A percentile compares a stretch with the other conserved stretches of the same genome.
Evolutionary conservation across 2,329 filamentous ascomycete genomes (phyloP).

Genomic region (Orbilia ellipsospora): DNA sequence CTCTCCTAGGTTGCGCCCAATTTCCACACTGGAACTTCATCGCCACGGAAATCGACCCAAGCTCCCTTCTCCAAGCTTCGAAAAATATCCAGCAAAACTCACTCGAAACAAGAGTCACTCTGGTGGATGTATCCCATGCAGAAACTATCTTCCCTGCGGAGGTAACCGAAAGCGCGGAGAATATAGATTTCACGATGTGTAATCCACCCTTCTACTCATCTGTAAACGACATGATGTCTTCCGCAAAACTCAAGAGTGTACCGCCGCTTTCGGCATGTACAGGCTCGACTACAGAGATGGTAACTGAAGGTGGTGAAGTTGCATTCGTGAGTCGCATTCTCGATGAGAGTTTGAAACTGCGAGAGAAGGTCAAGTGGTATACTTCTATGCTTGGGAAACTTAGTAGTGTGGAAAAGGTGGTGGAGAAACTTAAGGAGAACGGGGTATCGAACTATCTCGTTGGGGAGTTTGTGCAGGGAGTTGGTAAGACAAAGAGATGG

Average conservation of each 20-base stretch:
- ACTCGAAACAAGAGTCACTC: conserved; percentile 31
- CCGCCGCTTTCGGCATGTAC: conserved; percentile 75
- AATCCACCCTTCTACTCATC: conserved; percentile 96
- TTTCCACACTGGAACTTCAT: conserved; percentile 36
- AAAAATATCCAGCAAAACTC: conserved; percentile 21
- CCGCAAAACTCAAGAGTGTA: conserved; percentile 73
- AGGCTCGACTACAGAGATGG: conserved; percentile 83
- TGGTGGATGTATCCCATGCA: conserved; percentile 20
- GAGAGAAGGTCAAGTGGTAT: conserved; percentile 81
- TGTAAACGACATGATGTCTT: conserved; percentile 73
- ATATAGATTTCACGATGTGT: conserved; percentile 86
- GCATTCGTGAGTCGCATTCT: conserved; percentile 79
- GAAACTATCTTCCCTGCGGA: conserved; percentile 24
- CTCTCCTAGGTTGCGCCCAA: conserved; percentile 72
- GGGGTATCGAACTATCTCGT: conserved; percentile 82
- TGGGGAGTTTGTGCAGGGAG: conserved; percentile 77
- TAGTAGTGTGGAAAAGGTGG: conserved; percentile 72
- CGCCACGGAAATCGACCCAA: conserved; percentile 54
- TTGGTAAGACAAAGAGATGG: conserved; percentile 83
- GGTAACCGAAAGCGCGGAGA: conserved; percentile 56
- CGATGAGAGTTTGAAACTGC: conserved; percentile 70
- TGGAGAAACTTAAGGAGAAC: conserved; percentile 71
- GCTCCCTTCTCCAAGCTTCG: conserved; percentile 30
- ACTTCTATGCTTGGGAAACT: conserved; percentile 89
- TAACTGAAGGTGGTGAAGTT: conserved; percentile 80